Evolutionary conservation across 2,329 filamentous ascomycete species (phyloP).

Genomic region (Grosmannia huntii): DNA sequence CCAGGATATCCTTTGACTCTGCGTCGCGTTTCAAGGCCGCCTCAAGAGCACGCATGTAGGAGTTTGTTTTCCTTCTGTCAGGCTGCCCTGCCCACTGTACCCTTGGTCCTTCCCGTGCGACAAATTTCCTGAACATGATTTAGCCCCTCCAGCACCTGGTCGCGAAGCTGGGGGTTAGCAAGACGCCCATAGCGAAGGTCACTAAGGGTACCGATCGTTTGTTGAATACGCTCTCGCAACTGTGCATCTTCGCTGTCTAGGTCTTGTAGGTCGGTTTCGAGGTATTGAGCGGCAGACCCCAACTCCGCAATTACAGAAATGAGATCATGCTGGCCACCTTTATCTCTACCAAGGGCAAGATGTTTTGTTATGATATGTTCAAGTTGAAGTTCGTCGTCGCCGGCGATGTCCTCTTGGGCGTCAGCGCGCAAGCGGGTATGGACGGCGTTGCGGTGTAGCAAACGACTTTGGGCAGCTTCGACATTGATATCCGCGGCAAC

Average conservation of each 20-base stretch:
- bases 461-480: slow-evolving; percentile 48
- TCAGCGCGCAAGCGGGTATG: slow-evolving; percentile 39
- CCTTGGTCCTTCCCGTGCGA: background rate
- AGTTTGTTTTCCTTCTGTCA: background rate
- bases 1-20: too few species aligned
- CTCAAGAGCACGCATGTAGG: too few species aligned
- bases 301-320: slow-evolving; percentile 55
- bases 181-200: slow-evolving; percentile 73
- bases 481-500: slow-evolving; percentile 52
- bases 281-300: slow-evolving; percentile 47
- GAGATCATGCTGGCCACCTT: slow-evolving; percentile 26
- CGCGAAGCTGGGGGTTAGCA: slow-evolving; percentile 46
- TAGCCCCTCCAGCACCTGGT: slow-evolving; percentile 57
- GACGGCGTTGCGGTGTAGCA: slow-evolving; percentile 44
- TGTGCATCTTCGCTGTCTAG: slow-evolving; percentile 52
- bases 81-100: background rate
- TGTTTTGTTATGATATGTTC: slow-evolving; percentile 33
- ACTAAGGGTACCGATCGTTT: slow-evolving; percentile 60
- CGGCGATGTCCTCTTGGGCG: slow-evolving; percentile 39
- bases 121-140: slow-evolving; percentile 52
- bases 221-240: slow-evolving; percentile 47
- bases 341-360: background rate
- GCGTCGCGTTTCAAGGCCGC: too few species aligned
- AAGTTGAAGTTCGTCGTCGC: slow-evolving; percentile 52
- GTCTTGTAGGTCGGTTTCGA: slow-evolving; percentile 55